A percentile compares a stretch with the other conserved stretches of the same genome.
phyloP scores from a whole-genome alignment of 805 yeast species.

The Kluyveromyces wickerhamii region DNA sequence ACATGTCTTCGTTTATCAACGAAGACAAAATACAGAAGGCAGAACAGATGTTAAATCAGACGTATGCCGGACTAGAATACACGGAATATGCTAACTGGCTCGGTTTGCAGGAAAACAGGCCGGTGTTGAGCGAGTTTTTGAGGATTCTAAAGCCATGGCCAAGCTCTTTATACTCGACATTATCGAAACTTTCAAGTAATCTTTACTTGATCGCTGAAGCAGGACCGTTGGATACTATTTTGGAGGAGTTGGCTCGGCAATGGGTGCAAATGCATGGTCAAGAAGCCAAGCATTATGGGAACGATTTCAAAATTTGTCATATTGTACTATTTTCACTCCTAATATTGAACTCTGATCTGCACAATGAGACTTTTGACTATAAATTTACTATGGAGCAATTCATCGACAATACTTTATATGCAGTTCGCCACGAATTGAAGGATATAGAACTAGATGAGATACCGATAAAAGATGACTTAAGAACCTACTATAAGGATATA shows the following conservation, averaged over 20 bases:
- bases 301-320: conserved; percentile 54
- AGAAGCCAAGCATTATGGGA: conserved; percentile 32
- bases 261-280: conserved; percentile 47
- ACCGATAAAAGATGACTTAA: conserved; percentile 15
- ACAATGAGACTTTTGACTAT: conserved; percentile 37
- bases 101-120: conserved; percentile 27
- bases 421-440: conserved; percentile 29
- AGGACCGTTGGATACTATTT: conserved; percentile 66
- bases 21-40: conserved; percentile 6
- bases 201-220: conserved; percentile 78
- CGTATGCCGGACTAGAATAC: conserved; percentile 28
- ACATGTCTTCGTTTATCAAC: conserved; percentile 13
- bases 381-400: conserved; percentile 38
- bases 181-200: conserved; percentile 53
- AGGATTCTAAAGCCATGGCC: conserved; percentile 36
- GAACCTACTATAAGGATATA: conserved; percentile 17
- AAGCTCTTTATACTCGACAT: conserved; percentile 45
- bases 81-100: conserved; percentile 37
- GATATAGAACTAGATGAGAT: conserved; percentile 8
- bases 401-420: conserved; percentile 42
- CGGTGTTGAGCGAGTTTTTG: conserved; percentile 32
- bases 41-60: conserved; percentile 25
- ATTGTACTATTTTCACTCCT: conserved; percentile 64
- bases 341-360: conserved; percentile 69
- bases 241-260: conserved; percentile 58